These are phyloP conservation scores for Colletotrichum navitas DNA, from an alignment of 2,329 filamentous ascomycete species.

Conservation along the genomic window DNA sequence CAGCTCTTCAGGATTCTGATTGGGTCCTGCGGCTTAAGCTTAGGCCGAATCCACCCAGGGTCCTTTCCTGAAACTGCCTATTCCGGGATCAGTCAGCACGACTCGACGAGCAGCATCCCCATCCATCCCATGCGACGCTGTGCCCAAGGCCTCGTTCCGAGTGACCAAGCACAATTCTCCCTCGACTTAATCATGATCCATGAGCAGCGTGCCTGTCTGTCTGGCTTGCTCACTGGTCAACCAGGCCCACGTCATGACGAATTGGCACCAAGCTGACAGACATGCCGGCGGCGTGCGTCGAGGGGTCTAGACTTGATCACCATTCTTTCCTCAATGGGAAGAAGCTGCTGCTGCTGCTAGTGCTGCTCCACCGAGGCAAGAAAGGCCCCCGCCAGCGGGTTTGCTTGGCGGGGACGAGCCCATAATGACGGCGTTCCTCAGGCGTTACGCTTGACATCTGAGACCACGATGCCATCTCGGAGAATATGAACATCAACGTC, in stretches of 20 bases:
- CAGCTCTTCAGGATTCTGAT: slow-evolving; percentile 50
- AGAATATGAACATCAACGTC: slow-evolving; percentile 23
- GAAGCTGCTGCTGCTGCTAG: slow-evolving; percentile 22
- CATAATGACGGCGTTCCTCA: slow-evolving; percentile 31
- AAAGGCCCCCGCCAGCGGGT: slow-evolving; percentile 34
- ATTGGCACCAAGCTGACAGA: slow-evolving; percentile 17
- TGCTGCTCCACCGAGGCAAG: slow-evolving; percentile 24
- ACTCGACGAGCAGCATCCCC: slow-evolving; percentile 30
- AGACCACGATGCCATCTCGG: slow-evolving; percentile 25
- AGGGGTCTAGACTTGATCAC: slow-evolving; percentile 26
- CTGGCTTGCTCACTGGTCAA: slow-evolving; percentile 27
- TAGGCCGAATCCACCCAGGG: slow-evolving; percentile 52
- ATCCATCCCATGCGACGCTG: not conserved
- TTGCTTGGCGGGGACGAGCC: slow-evolving; percentile 38
- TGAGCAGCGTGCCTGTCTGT: slow-evolving; percentile 10
- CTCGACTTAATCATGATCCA: slow-evolving; percentile 17
- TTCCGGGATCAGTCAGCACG: slow-evolving; percentile 36
- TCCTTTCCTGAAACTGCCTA: slow-evolving; percentile 45
- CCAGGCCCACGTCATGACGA: slow-evolving; percentile 30
- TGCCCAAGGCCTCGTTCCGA: slow-evolving; percentile 8
- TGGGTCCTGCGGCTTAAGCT: slow-evolving; percentile 49
- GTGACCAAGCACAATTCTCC: slow-evolving; percentile 5
- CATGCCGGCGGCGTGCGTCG: slow-evolving; percentile 4
- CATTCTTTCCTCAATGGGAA: slow-evolving; percentile 21
- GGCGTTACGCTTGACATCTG: slow-evolving; percentile 39